Evolutionary conservation across 345 rosid species (phyloP).

Genomic region (Pistacia atlantica): DNA sequence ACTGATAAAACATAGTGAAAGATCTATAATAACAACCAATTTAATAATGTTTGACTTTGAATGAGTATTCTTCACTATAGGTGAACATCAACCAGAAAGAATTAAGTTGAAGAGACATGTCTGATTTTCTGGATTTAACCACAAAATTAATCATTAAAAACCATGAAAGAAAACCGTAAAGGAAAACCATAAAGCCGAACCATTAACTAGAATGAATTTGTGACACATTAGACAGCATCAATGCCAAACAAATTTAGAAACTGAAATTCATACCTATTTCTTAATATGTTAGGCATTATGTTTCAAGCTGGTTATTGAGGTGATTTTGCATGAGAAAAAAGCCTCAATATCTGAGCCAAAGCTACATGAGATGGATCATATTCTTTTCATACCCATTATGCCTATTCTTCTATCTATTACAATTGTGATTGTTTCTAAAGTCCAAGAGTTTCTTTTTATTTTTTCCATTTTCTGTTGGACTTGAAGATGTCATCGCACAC

Average conservation of each 20-base stretch:
- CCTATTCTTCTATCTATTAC: neutral
- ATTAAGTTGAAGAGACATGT: neutral
- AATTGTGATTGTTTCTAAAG: neutral
- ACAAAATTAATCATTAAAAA: neutral
- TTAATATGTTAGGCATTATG: neutral
- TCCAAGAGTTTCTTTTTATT: neutral
- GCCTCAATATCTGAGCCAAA: neutral
- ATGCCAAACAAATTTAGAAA: neutral
- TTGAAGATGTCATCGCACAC: neutral
- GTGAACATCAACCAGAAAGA: conserved; percentile 1
- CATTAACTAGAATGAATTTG: neutral
- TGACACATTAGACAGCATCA: neutral
- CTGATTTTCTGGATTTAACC: neutral
- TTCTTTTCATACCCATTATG: neutral
- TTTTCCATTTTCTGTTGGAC: neutral
- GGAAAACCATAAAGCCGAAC: neutral
- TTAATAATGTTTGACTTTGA: neutral
- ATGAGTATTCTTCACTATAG: neutral
- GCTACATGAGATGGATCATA: neutral
- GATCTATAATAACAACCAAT: neutral
- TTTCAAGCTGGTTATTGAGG: neutral
- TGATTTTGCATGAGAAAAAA: neutral
- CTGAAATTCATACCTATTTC: neutral
- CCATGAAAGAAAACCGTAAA: neutral
- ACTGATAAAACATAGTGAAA: neutral